Evolutionary conservation across 108 stramenopile genomes (phyloP), one percentile per base, ranked within the genome.

Genomic region (Cyclotella sp.): DNA sequence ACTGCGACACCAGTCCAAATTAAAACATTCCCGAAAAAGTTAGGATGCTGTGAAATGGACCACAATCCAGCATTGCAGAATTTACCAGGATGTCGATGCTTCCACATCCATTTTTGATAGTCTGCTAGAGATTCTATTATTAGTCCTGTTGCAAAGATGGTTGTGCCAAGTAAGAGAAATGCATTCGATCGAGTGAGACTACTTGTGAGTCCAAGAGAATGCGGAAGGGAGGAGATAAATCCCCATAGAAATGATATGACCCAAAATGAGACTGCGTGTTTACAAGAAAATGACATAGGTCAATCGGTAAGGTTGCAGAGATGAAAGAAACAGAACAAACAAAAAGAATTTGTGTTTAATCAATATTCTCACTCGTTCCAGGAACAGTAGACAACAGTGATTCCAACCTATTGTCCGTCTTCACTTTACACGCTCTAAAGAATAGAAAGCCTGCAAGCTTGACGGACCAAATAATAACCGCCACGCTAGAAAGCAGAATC

Each of bases 31-130:
- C 94, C 94, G 70, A 90, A 87, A 57, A 83, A 92, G 72, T 95
- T 95, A 6, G 94, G 94, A 84, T 95, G 94, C 71, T 95, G 94
- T 27, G 87, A 87, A 21, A 88, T 70, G 19, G 80, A 60, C 94
- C 94, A 95, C 27, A 95, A 45, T 51, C 94, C 94, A 43, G 80
- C 85, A 54, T 87, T 85, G 69, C 91, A 95, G 71, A 90, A 94
- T 63, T 83, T 45, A 14, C 80, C 86, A 5, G 87, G 83, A 58
- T 90, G 66, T 42, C 59, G 26, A 47, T 78, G 62, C 74, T 95
- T 95, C 73, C 90, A 95, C 13, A 45, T 63, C 85, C 86, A 95
- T 61, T 95, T 95, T 85, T 95, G 94, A 46, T 45, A 81, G 66
- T 95, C 94, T 22, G 90, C 90, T 1, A 83, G 30, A 7, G 86